phyloP scores from a whole-genome alignment of 129 eudicot species.

The Helichrysum umbraculigerum region DNA sequence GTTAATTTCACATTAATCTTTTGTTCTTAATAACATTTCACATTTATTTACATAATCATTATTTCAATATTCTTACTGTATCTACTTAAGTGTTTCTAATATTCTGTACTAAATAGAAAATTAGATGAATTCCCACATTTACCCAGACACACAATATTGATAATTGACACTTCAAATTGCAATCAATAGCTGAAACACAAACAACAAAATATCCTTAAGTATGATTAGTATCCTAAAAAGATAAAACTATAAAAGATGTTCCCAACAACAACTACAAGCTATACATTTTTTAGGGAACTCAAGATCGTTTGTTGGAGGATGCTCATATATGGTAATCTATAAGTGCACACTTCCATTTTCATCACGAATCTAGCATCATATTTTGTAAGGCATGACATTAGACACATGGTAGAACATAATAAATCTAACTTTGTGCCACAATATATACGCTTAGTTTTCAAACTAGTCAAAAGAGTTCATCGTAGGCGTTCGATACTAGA shows the following conservation, averaged over 20 bases:
- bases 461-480: neutral
- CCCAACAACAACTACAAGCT: neutral
- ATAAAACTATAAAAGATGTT: neutral
- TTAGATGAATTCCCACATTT: neutral
- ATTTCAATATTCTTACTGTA: neutral
- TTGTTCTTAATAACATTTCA: neutral
- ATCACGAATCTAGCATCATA: neutral
- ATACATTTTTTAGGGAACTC: neutral
- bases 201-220: neutral
- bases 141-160: neutral
- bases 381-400: neutral
- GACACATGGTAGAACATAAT: neutral
- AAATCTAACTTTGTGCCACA: neutral
- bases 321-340: neutral
- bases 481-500: neutral
- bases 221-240: neutral
- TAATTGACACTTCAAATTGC: neutral
- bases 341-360: neutral
- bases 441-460: neutral
- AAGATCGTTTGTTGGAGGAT: neutral
- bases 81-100: neutral
- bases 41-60: neutral
- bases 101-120: neutral
- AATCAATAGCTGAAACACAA: neutral
- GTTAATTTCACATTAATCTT: neutral